A percentile compares a stretch with the other conserved stretches of the same genome.
These are phyloP conservation scores for Syncephalis fuscata DNA, from an alignment of 371 early-diverging fungal genomes.

Conservation along the genomic window DNA sequence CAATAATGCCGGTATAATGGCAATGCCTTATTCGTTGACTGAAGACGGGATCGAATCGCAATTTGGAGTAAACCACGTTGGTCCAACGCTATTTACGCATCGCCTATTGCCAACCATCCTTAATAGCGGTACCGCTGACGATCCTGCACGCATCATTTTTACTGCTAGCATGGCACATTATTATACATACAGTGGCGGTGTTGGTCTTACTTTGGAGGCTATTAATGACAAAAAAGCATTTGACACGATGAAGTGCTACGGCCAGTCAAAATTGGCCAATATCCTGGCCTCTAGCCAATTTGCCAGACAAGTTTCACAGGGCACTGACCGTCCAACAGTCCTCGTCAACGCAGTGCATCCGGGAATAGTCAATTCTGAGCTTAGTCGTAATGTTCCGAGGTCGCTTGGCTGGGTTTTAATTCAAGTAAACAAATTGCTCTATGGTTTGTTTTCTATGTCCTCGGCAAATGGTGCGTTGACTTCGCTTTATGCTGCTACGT, in stretches of 20 bases:
- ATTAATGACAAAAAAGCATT: neutral
- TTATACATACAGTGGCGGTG: neutral
- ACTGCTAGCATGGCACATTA: neutral
- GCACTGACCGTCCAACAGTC: neutral
- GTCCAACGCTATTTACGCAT: conserved; percentile 11
- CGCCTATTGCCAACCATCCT: neutral
- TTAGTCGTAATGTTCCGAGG: neutral
- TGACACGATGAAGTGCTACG: conserved; percentile 13
- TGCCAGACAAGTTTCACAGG: neutral
- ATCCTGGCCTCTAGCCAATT: conserved; percentile 6
- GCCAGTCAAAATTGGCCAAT: conserved; percentile 43
- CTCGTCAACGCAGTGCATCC: conserved; percentile 46
- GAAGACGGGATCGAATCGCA: conserved; percentile 57
- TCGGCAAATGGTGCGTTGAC: conserved; percentile 36
- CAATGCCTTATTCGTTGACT: conserved; percentile 7
- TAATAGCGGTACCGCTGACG: conserved; percentile 5
- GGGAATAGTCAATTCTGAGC: conserved; percentile 15
- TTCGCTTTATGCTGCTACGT: conserved; percentile 39
- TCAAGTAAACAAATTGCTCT: neutral
- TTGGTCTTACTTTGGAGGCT: neutral
- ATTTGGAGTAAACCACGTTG: conserved; percentile 64
- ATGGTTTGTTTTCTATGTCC: conserved; percentile 2
- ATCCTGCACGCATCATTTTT: conserved; percentile 10
- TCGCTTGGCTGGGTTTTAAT: neutral
- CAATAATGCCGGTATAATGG: neutral